A percentile compares a stretch with the other conserved stretches of the same genome.
These are phyloP conservation scores for Colletotrichum spinosum DNA, from an alignment of 2,329 filamentous ascomycete genomes.

Conservation along the genomic window DNA sequence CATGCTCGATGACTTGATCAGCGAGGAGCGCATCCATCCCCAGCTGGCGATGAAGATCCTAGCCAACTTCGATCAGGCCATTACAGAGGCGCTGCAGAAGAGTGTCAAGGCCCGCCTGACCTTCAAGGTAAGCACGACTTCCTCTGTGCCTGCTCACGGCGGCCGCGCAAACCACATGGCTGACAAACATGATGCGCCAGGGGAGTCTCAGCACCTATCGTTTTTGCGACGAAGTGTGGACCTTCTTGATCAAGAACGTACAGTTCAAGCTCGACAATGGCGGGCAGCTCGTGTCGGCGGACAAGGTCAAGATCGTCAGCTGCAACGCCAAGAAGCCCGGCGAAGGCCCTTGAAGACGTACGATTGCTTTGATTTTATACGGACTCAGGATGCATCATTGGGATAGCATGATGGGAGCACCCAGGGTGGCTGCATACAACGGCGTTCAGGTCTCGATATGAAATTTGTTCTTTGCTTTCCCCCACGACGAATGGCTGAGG, in stretches of 20 bases:
- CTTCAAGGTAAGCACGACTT: slow-evolving; percentile 80
- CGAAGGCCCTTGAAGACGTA: slow-evolving; percentile 46
- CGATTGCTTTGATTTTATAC: no score
- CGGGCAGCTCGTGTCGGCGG: slow-evolving; percentile 78
- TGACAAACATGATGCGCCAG: slow-evolving; percentile 57
- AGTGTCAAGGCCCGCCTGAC: slow-evolving; percentile 91
- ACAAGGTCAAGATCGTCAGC: slow-evolving; percentile 98
- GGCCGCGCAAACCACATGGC: background rate
- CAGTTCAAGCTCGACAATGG: slow-evolving; percentile 96
- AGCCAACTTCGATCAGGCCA: slow-evolving; percentile 92
- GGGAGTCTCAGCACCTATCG: slow-evolving; percentile 98
- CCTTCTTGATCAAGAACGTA: slow-evolving; percentile 97
- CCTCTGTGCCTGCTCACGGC: background rate
- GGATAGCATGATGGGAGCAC: slow-evolving; percentile 12
- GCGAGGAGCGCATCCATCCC: slow-evolving; percentile 93
- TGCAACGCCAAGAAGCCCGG: slow-evolving; percentile 86
- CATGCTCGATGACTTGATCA: slow-evolving; percentile 96
- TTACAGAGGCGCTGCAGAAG: slow-evolving; percentile 90
- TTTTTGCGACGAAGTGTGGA: slow-evolving; percentile 99
- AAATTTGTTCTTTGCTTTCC: slow-evolving; percentile 3
- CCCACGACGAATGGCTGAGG: slow-evolving; percentile 16
- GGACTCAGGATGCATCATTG: slow-evolving; percentile 16
- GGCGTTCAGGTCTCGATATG: slow-evolving; percentile 30
- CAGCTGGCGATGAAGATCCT: slow-evolving; percentile 99
- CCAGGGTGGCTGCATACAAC: slow-evolving; percentile 32